Evolutionary conservation across 179 eudicot species (phyloP).

Genomic region (Vitellaria paradoxa): DNA sequence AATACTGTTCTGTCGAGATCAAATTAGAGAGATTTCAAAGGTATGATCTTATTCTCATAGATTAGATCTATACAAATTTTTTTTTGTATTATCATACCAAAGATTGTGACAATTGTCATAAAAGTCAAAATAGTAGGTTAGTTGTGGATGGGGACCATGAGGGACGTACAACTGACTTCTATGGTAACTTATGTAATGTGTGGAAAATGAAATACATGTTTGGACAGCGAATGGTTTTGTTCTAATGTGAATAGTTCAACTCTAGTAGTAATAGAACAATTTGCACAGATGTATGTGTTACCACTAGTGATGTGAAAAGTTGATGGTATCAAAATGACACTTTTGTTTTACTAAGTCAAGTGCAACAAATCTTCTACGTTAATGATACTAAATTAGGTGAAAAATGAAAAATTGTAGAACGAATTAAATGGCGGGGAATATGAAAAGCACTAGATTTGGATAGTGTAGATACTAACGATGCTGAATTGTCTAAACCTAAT

Average conservation of each 20-base stretch:
- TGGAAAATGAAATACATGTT: neutral
- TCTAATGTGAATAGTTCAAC: slow-evolving; percentile 1
- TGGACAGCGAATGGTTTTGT: neutral
- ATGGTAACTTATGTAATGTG: neutral
- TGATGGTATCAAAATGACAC: neutral
- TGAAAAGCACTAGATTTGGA: neutral
- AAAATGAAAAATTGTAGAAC: neutral
- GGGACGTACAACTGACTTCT: neutral
- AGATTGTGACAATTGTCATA: neutral
- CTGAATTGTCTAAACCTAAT: neutral
- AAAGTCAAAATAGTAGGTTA: neutral
- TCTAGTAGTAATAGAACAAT: neutral
- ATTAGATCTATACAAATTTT: too few species aligned
- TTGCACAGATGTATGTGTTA: neutral
- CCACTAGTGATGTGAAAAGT: neutral
- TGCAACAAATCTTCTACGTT: slow-evolving; percentile 3
- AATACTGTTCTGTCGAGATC: too few species aligned
- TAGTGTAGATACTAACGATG: neutral
- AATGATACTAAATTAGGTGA: neutral
- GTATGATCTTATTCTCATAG: too few species aligned
- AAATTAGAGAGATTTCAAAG: too few species aligned
- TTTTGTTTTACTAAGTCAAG: neutral
- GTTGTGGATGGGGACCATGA: neutral
- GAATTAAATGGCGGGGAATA: too few species aligned
- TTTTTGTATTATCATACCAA: neutral